Evolutionary conservation across 306 rosid species (phyloP), one percentile per base, ranked within the genome.

Genomic region (Gastrolobium bilobum): DNA sequence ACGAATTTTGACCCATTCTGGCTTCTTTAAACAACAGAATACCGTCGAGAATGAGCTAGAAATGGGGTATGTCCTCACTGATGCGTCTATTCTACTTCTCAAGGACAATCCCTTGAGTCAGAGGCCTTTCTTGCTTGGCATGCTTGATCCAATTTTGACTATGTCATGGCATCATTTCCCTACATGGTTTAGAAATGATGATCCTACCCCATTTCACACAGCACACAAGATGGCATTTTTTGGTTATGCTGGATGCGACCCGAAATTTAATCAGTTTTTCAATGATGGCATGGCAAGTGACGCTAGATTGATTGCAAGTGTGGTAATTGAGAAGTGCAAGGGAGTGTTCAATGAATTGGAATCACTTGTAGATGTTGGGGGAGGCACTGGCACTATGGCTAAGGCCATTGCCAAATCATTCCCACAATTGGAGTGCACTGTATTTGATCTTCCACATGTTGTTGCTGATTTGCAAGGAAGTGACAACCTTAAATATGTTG

Each of bases 201-300:
- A 56, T 39, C 20, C 33, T 2, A 60, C 82, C 0, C 8, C 79
- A 13, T 82, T 82, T 75, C 2, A 61, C 8, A 73, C 60, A 15
- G 52, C 9, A 1, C 39, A 81, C 5, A 83, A 88, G 10, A 66
- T 4, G 81, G 0, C 31, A 1, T 4, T 79, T 4, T 82, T 70
- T 81, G 86, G 79, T 2, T 40, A 68, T n/a, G 46, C 53, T 0
- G 81, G 43, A 1, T 5, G n/a, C 0, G 72, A 79, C 0, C 68
- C 82, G 0, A 42, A 5, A 33, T 31, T 78, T 2, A 46, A 44
- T 1, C 2, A 9, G 9, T 0, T 46, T 50, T 76, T 87, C 11
- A 15, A 83, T 8, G 79, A 74, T 1, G 72, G 79, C 30, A 82
- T 84, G 88, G 79, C 56, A 2, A 46, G 42, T 33, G 88, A 84